These are phyloP conservation scores for Malus sieversii DNA, from an alignment of 306 rosid species.

Conservation along the genomic window DNA sequence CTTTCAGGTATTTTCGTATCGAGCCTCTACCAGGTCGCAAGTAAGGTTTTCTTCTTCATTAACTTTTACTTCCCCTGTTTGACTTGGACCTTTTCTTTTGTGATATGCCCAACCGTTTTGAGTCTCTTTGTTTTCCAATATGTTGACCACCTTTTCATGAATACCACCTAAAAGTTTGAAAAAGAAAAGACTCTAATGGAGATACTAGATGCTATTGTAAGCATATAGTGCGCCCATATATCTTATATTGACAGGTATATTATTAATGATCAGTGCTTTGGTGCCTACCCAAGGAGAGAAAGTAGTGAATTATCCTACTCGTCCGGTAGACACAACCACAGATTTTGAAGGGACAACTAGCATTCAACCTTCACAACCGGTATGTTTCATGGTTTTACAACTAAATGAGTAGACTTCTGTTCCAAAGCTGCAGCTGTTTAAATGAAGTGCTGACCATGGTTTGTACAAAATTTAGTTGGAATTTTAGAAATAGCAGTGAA, in stretches of 20 bases:
- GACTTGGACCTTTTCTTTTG: conserved; percentile 2
- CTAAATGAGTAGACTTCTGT: not conserved
- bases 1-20: conserved; percentile 71
- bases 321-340: conserved; percentile 87
- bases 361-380: conserved; percentile 80
- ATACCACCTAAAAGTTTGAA: not conserved
- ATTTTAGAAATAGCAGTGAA: not conserved
- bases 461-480: not conserved
- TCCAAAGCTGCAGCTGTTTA: not conserved
- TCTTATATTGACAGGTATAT: conserved; percentile 24
- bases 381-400: conserved; percentile 12
- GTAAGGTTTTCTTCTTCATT: conserved; percentile 42
- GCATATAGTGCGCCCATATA: not conserved
- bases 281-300: conserved; percentile 83
- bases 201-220: conserved; percentile 8
- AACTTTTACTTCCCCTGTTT: not conserved
- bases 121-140: not conserved
- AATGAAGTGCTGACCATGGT: not conserved
- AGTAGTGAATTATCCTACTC: conserved; percentile 76
- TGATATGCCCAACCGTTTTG: conserved; percentile 4
- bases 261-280: conserved; percentile 61
- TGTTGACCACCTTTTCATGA: not conserved
- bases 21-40: conserved; percentile 91
- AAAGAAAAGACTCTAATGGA: not conserved
- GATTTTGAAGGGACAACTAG: conserved; percentile 92